Base-by-base conservation (phyloP, 805 yeast genomes). In the Schwanniomyces vanrijiae region DNA sequence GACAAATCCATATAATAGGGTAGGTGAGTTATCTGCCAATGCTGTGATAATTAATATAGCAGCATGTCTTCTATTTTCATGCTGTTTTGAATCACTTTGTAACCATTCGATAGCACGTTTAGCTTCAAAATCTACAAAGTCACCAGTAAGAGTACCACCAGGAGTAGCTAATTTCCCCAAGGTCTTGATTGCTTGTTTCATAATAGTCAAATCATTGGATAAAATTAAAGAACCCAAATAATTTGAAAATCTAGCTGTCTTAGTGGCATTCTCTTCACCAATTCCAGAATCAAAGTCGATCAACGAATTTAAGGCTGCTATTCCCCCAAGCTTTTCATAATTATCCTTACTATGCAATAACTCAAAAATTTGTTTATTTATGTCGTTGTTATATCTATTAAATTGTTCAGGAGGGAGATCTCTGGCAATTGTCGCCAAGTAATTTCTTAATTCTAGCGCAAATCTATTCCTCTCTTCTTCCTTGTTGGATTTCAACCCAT, bases 81-180 rank as follows among this genome's bases (percentile, higher is more conserved):
- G 69, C 58, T 86, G 90, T 53, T 89, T 84, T 48, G 62, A 68
- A 52, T 90, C 96, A n/a, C 86, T 77, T 28, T 89, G 88, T 20
- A 92, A 77, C 92, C 97, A 86, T 65, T 94, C 99, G 43, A 92
- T 76, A 34, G 96, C 89, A 42, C 88, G 77, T 59, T 86, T 88
- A 7, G 94, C 94, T 64, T 92, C 97, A 56, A 82, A 87, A 51
- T 92, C 97, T 22, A 94, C 97, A 63, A 92, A 86, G 43, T 90
- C 97, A 0, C 95, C 90, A 0, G 96, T 89, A 45, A 90, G 68
- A 1, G 95, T 83, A 0, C 96, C 94, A 22, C 96, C 96, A 0
- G 96, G 92, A 5, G 84, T 81, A 0, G 97, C 96, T 54, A 92
- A 73, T 58, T 86, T 86, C 10, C 98, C 99, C 52, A 94, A 73